Base-by-base conservation (phyloP, 1,284 basidiomycete species). In the Boletus holoroseus region DNA sequence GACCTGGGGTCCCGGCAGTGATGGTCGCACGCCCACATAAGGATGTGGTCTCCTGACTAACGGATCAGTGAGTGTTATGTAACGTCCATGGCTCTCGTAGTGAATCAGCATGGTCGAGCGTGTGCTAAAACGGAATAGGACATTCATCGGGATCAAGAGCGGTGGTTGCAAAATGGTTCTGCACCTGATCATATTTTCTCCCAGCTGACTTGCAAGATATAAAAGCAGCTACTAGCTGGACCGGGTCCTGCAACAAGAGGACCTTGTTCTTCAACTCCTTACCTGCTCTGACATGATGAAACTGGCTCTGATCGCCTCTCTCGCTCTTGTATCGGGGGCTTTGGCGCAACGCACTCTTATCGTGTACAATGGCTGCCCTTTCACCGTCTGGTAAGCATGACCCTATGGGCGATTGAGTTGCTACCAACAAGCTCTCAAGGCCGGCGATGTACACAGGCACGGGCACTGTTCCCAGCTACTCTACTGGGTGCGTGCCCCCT, bases 351-450 rank as follows among this genome's bases (percentile, higher is more conserved):
- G 73, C 16, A 68, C 63, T 31, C 58, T 73, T 41, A 65, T 59
- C 2, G 72, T 75, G n/a, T 56, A 62, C 34, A 73, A 73, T 55
- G 58, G 46, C 0, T 74, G 73, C 47, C 62, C 64, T 13, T 71
- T 67, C 55, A 72, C 72, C 2, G 54, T 72, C 46, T 73, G 71
- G 72, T 69, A 48, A 49, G 60, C 18, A 39, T 45, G 39, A 15
- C 27, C 2, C 6, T 27, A 20, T 20, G 13, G 12, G 6, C 7
- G 13, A 47, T 43, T 12, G 37, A 39, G 9, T 42, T 43, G 7
- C 7, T 26, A 32, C 47, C 6, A 11, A 58, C 34, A 30, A 36
- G 13, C 18, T n/a, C 20, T 20, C 34, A 18, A 68, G 67, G 67
- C 63, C 67, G 3, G 67, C 65, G 4, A 56, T 65, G 60, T 68